These are phyloP conservation scores for Didymella lethalis DNA, from an alignment of 2,329 filamentous ascomycete genomes.

Conservation along the genomic window DNA sequence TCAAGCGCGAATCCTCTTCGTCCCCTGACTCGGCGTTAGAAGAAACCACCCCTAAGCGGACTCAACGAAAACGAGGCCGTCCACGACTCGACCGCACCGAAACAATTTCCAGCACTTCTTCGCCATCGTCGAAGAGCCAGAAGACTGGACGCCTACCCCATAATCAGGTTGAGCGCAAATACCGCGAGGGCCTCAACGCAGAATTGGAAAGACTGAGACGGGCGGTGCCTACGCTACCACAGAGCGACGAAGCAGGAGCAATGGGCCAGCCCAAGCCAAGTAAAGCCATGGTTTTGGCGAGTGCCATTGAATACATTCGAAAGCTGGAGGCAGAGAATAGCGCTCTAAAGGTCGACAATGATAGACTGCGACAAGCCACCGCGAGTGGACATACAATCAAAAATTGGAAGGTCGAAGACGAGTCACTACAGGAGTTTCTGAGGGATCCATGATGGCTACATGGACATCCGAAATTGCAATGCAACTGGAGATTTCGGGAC, in stretches of 20 bases:
- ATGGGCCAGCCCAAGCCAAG: constrained; percentile 45
- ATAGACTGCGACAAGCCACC: constrained; percentile 30
- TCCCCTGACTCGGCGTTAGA: constrained; percentile 29
- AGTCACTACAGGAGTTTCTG: constrained; percentile 23
- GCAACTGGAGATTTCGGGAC: no score
- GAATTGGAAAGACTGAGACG: constrained; percentile 41
- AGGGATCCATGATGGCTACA: constrained; percentile 15
- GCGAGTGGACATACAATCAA: constrained; percentile 13
- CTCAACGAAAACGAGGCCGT: constrained; percentile 44
- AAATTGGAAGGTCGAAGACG: constrained; percentile 20
- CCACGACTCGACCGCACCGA: constrained; percentile 41
- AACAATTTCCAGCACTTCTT: constrained; percentile 28
- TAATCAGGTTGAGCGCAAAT: constrained; percentile 45
- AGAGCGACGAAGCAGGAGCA: constrained; percentile 35
- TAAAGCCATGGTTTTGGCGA: constrained; percentile 44
- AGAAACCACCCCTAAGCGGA: constrained; percentile 36
- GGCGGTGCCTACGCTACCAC: constrained; percentile 43
- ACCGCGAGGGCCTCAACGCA: constrained; percentile 42
- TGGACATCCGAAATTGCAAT: neutral
- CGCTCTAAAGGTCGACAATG: constrained; percentile 36
- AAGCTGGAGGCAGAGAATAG: constrained; percentile 43
- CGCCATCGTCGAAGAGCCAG: constrained; percentile 26
- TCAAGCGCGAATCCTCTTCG: constrained; percentile 44
- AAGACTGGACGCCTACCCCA: constrained; percentile 42
- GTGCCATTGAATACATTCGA: constrained; percentile 47